These are phyloP conservation scores for Aureobasidium sp. DNA, from an alignment of 2,329 filamentous ascomycete genomes.

Conservation along the genomic window DNA sequence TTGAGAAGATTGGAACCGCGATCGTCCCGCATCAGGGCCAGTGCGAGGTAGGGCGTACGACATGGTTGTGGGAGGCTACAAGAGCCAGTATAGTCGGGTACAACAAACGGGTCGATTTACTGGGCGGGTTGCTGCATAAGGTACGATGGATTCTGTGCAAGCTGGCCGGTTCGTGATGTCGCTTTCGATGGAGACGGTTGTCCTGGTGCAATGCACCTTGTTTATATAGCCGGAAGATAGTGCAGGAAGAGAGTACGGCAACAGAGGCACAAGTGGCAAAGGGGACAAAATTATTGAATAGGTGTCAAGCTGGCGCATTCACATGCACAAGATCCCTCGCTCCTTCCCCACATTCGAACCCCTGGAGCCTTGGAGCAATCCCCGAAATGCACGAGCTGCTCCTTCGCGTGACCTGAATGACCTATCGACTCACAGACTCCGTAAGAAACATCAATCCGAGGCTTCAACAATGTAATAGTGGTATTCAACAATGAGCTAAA, in stretches of 20 bases:
- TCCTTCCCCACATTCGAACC: neutral
- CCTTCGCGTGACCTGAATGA: neutral
- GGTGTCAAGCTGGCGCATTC: neutral
- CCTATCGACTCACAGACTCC: too few relatives aligned
- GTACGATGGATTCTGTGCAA: constrained; percentile 6
- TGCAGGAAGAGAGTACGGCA: neutral
- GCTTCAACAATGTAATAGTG: neutral
- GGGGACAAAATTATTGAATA: neutral
- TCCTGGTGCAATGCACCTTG: too few relatives aligned
- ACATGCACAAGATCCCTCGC: neutral
- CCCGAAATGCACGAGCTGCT: neutral
- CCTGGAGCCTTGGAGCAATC: neutral
- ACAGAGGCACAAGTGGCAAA: neutral
- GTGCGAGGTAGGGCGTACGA: constrained; percentile 3
- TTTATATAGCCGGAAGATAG: neutral
- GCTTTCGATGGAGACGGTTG: too few relatives aligned
- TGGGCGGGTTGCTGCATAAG: constrained; percentile 2
- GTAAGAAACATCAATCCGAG: neutral
- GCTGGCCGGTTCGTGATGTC: neutral
- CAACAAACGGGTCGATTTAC: neutral
- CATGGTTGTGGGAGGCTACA: neutral
- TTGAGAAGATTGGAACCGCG: constrained; percentile 3
- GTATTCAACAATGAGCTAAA: neutral
- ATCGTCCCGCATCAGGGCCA: neutral
- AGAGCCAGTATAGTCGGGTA: neutral